Evolutionary conservation across 1,284 basidiomycete species (phyloP).

Genomic region (Veloporphyrellus conicus): DNA sequence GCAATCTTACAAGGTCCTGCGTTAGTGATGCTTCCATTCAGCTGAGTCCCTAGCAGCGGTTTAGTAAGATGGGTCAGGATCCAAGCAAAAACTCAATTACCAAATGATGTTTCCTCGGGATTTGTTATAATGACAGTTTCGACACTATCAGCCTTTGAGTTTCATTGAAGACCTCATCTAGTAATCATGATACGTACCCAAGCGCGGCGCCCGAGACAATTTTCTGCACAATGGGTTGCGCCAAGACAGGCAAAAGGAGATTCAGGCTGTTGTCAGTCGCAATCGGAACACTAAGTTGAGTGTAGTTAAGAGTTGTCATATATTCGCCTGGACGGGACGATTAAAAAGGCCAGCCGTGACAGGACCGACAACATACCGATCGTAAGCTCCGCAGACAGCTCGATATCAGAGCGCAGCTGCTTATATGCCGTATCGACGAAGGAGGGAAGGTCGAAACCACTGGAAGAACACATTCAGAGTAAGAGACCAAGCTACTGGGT

Average conservation of each 20-base stretch:
- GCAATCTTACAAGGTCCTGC: conserved; percentile 64
- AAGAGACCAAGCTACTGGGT: conserved; percentile 3
- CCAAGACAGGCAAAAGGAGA: conserved; percentile 66
- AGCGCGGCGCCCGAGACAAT: conserved; percentile 61
- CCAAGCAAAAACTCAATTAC: conserved; percentile 27
- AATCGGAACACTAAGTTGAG: conserved; percentile 56
- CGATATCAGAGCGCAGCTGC: conserved; percentile 59
- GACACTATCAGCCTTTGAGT: conserved; percentile 37
- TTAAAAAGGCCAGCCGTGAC: not conserved
- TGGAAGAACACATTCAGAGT: conserved; percentile 30
- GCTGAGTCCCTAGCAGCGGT: conserved; percentile 41
- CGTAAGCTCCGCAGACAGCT: conserved; percentile 50
- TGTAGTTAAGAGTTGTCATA: conserved; percentile 57
- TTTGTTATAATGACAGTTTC: conserved; percentile 57
- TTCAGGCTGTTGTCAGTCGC: conserved; percentile 60
- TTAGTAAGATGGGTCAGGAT: conserved; percentile 4
- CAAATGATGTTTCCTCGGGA: conserved; percentile 56
- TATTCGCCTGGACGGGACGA: conserved; percentile 51
- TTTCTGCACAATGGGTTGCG: conserved; percentile 76
- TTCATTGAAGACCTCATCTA: conserved; percentile 1
- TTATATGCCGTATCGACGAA: conserved; percentile 69
- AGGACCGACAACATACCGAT: conserved; percentile 45
- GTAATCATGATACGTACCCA: conserved; percentile 38
- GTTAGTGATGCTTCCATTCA: conserved; percentile 67
- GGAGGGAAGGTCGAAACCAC: conserved; percentile 63